phyloP scores from a whole-genome alignment of 371 early-diverging fungal species.

The Capillidium rhysosporum region DNA sequence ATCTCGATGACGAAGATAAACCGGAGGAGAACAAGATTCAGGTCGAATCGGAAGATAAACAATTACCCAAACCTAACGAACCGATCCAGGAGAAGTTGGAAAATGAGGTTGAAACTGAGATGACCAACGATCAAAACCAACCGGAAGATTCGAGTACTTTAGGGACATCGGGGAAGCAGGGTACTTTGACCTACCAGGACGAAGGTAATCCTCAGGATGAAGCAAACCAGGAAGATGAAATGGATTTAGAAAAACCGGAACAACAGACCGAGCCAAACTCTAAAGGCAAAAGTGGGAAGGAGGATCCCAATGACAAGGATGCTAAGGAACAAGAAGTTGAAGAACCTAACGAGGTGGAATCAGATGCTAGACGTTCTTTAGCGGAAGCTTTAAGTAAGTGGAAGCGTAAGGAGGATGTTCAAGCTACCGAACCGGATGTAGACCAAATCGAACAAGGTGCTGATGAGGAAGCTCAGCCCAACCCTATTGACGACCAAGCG shows the following conservation, averaged over 20 bases:
- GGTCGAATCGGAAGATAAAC: slow-evolving; percentile 15
- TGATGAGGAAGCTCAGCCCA: slow-evolving; percentile 21
- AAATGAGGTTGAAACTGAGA: not conserved
- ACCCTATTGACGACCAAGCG: slow-evolving; percentile 17
- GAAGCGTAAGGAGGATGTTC: slow-evolving; percentile 55
- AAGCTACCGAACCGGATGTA: slow-evolving; percentile 15
- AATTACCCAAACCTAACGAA: slow-evolving; percentile 2
- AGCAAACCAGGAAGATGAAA: too few relatives aligned
- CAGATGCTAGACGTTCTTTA: slow-evolving; percentile 58
- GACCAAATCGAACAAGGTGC: slow-evolving; percentile 23
- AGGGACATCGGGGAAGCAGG: not conserved
- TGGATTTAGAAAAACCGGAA: slow-evolving; percentile 8
- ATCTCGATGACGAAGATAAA: slow-evolving; percentile 21
- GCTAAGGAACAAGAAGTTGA: slow-evolving; percentile 12
- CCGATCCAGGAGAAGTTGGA: not conserved
- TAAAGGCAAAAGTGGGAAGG: slow-evolving; percentile 13
- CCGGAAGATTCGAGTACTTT: not conserved
- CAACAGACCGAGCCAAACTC: slow-evolving; percentile 9
- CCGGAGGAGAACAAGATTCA: slow-evolving; percentile 7
- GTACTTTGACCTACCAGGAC: not conserved
- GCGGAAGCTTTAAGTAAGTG: slow-evolving; percentile 82
- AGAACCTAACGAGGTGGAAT: slow-evolving; percentile 17
- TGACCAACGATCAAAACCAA: not conserved
- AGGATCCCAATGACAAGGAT: slow-evolving; percentile 26
- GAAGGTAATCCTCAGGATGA: slow-evolving; percentile 14